Base-by-base conservation (phyloP, 2,329 filamentous ascomycete species). In the Davidsoniella eucalypti region DNA sequence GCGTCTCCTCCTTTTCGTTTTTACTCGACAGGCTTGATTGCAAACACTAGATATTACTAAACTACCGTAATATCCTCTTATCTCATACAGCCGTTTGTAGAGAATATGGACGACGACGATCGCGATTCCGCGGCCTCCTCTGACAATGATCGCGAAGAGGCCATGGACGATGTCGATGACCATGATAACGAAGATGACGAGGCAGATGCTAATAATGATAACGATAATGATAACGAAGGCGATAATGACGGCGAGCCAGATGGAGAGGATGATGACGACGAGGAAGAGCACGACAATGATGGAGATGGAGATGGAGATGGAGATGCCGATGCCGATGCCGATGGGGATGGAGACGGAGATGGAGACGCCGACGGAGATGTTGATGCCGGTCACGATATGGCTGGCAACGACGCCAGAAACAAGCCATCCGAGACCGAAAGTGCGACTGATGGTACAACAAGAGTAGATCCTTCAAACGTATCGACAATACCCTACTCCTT, bases 141-240 rank as follows among this genome's bases (percentile, higher is more conserved):
- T 23, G 60, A 62, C 9, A 60, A 65, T 56, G 73, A 76, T 50
- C 69, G 68, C 51, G 75, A 79, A 56, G 74, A 78, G 58, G 65
- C 73, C 36, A 77, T 78, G 71, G 73, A 78, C 42, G 68, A 69
- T 45, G 65, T 58, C 21, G 66, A 69, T 12, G 64, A 67, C 18
- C 58, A 56, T 21, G 60, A 61, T 7, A 65, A 66, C 9, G 63
- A 61, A 8, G 61, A 65, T 10, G 64, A 65, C 4, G 52, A 59
- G 3, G 60, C 64, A 2, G 52, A 57, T 1, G 64, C 63, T 5
- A 63, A 67, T 5, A 61, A 62, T 0, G 63, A 66, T 2, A 64
- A 62, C n/a, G 64, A 67, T 2, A 68, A 67, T 16, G 65, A 65
- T 33, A 65, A 66, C 5, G 71, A 70, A 33, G 64, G 65, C 40